These are phyloP conservation scores for Rhynchosporium graminicola DNA, from an alignment of 2,329 filamentous ascomycete species.

Conservation along the genomic window DNA sequence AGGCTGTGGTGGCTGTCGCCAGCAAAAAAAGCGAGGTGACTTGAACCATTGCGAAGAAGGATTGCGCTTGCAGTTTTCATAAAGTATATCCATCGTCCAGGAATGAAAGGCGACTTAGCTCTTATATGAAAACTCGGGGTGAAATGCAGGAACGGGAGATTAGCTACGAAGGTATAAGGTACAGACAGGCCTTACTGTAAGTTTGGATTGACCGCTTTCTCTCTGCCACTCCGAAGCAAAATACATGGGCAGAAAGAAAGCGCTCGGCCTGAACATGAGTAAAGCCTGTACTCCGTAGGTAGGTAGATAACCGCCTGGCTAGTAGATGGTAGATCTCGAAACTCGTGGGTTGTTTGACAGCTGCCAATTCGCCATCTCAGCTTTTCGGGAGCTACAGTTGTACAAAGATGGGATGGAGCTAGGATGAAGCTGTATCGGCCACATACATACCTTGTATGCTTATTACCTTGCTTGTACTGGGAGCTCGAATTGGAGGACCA, in stretches of 20 bases:
- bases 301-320: too few relatives aligned
- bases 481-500: neutral
- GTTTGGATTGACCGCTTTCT: too few relatives aligned
- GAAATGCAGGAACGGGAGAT: slow-evolving; percentile 1
- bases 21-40: slow-evolving; percentile 17
- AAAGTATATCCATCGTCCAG: neutral
- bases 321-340: slow-evolving; percentile 2
- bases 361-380: slow-evolving; percentile 15
- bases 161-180: neutral
- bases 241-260: too few relatives aligned
- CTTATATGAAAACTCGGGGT: slow-evolving; percentile 5
- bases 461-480: neutral
- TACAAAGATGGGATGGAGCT: slow-evolving; percentile 6
- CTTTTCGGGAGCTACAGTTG: neutral
- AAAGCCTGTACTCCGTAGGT: too few relatives aligned
- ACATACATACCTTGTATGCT: too few relatives aligned
- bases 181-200: too few relatives aligned
- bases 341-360: slow-evolving; percentile 20
- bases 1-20: slow-evolving; percentile 22
- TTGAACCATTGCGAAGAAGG: slow-evolving; percentile 17
- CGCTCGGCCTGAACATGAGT: too few relatives aligned
- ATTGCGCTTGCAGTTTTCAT: slow-evolving; percentile 1
- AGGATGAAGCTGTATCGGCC: neutral
- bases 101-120: neutral
- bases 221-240: too few relatives aligned